phyloP scores from a whole-genome alignment of 768 basidiomycete species.

The Tephrocybe sp. region DNA sequence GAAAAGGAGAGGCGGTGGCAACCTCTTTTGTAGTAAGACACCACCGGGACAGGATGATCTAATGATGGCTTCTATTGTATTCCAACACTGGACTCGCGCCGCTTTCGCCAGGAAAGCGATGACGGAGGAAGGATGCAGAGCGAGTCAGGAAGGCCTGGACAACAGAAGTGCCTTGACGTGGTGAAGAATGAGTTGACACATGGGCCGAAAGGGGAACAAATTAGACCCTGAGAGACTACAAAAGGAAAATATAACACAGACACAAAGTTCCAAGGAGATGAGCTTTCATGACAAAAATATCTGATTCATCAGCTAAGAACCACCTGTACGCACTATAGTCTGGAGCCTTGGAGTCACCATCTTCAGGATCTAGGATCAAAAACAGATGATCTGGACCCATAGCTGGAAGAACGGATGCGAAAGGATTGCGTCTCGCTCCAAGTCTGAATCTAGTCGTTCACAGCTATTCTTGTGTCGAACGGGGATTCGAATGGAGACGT shows the following conservation, averaged over 20 bases:
- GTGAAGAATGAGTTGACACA: slow-evolving; percentile 5
- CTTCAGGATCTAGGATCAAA: too few species aligned
- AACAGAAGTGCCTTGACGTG: slow-evolving; percentile 7
- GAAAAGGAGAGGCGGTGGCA: slow-evolving; percentile 5
- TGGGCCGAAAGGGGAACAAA: slow-evolving; percentile 11
- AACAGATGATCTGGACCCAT: too few species aligned
- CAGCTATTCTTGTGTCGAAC: too few species aligned
- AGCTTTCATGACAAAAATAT: too few species aligned
- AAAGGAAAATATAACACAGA: neutral
- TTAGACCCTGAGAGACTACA: neutral
- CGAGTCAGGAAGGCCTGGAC: slow-evolving; percentile 1
- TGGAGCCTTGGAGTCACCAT: too few species aligned
- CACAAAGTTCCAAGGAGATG: too few species aligned
- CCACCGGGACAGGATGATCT: slow-evolving; percentile 1
- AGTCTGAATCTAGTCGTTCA: too few species aligned
- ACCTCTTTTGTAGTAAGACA: slow-evolving; percentile 7
- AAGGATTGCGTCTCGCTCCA: too few species aligned
- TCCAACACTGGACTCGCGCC: slow-evolving; percentile 3
- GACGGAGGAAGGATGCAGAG: neutral
- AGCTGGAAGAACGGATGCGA: too few species aligned
- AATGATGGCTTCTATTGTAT: slow-evolving; percentile 12
- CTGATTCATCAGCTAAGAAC: too few species aligned
- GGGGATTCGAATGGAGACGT: too few species aligned
- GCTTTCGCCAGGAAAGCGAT: slow-evolving; percentile 16
- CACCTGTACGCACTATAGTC: too few species aligned